Evolutionary conservation across 495 filamentous ascomycete genomes (phyloP).

Genomic region (Bryoglossum gracile): DNA sequence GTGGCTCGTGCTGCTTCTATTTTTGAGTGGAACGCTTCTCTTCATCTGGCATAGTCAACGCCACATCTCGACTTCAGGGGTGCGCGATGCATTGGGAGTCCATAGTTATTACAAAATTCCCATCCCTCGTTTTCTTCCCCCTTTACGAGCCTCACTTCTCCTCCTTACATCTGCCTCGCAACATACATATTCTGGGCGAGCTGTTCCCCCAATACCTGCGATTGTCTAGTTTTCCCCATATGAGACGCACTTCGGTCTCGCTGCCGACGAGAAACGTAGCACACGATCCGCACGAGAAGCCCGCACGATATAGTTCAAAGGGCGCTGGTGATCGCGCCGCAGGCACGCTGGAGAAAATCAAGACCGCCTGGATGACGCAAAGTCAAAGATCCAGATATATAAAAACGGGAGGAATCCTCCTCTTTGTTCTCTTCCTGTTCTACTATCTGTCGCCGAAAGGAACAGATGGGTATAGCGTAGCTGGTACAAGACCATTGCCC

Average conservation of each 20-base stretch:
- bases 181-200: too few species aligned
- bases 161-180: not conserved
- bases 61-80: slow-evolving; percentile 4
- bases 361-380: slow-evolving; percentile 57
- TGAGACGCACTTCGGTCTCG: slow-evolving; percentile 53
- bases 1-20: too few species aligned
- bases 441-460: slow-evolving; percentile 61
- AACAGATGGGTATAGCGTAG: slow-evolving; percentile 34
- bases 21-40: too few species aligned
- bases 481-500: slow-evolving; percentile 21
- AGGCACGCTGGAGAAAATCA: slow-evolving; percentile 40
- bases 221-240: slow-evolving; percentile 24
- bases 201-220: not conserved
- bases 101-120: not conserved
- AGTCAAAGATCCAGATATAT: slow-evolving; percentile 69
- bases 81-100: not conserved
- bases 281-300: slow-evolving; percentile 53
- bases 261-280: slow-evolving; percentile 49
- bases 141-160: not conserved
- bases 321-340: slow-evolving; percentile 29
- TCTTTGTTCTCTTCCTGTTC: slow-evolving; percentile 64
- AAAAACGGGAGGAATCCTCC: slow-evolving; percentile 74
- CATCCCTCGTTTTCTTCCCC: not conserved
- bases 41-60: not conserved
- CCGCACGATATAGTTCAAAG: slow-evolving; percentile 39